Conservation (phyloP, 306 rosid species). For the Alnus rubra region DNA sequence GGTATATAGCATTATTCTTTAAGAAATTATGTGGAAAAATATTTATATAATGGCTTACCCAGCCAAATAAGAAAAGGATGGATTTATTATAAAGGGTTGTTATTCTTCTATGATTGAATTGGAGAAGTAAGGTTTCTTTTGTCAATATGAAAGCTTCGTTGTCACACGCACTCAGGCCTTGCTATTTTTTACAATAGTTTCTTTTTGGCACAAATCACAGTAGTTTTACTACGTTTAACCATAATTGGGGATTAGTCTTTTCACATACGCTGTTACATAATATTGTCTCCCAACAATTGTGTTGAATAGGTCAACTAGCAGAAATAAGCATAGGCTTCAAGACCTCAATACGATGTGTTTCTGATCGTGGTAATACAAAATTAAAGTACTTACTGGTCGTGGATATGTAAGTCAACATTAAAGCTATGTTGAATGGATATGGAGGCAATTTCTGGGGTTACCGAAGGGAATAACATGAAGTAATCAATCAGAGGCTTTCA, state of each 20-base stretch:
- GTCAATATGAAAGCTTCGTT: too few species aligned
- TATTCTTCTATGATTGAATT: too few species aligned
- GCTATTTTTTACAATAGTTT: neutral
- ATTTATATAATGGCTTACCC: too few species aligned
- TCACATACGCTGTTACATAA: neutral
- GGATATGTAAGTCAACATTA: neutral
- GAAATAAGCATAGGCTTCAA: neutral
- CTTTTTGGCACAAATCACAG: neutral
- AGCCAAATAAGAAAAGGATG: too few species aligned
- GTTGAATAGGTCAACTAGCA: neutral
- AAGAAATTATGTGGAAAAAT: neutral
- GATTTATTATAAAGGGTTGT: too few species aligned
- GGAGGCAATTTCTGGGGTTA: neutral
- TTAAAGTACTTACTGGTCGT: neutral
- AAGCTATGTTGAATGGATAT: neutral
- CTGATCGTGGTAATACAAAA: neutral
- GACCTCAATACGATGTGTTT: neutral
- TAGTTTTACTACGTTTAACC: neutral
- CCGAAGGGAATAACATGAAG: neutral
- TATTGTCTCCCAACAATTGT: neutral
- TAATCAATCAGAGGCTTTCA: neutral
- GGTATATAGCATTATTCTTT: too few species aligned
- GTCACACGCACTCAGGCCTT: too few species aligned
- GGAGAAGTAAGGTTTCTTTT: too few species aligned
- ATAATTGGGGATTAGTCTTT: neutral